These are phyloP conservation scores for Diaporthe sp. DNA, from an alignment of 2,329 filamentous ascomycete species.

Conservation along the genomic window DNA sequence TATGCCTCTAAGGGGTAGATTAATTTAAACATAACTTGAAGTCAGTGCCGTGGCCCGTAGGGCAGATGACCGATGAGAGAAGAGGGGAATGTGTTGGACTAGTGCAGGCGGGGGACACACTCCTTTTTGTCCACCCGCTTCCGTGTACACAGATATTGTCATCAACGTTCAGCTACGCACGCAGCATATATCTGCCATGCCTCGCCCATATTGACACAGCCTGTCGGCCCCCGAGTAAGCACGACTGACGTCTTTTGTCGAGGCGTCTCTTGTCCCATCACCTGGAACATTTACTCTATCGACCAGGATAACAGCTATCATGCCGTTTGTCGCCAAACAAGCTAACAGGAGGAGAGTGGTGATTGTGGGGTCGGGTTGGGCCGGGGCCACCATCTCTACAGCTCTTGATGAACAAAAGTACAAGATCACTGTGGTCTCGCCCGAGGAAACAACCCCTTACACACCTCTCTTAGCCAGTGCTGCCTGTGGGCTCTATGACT, in stretches of 20 bases:
- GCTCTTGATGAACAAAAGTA: conserved; percentile 28
- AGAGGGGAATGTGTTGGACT: too few relatives aligned
- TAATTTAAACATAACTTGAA: too few relatives aligned
- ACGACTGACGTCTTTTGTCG: neutral
- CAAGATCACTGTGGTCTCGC: conserved; percentile 30
- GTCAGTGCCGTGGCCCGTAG: too few relatives aligned
- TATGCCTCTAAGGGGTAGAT: too few relatives aligned
- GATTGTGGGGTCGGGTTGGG: conserved; percentile 31
- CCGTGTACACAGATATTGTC: too few relatives aligned
- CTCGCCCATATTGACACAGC: neutral
- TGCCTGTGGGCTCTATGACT: conserved; percentile 30
- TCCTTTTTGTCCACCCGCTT: too few relatives aligned
- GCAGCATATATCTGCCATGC: neutral
- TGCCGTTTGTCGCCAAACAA: conserved; percentile 31
- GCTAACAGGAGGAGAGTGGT: conserved; percentile 20
- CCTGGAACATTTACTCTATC: too few relatives aligned
- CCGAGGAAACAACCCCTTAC: conserved; percentile 31
- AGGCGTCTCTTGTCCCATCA: neutral
- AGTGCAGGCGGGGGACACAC: too few relatives aligned
- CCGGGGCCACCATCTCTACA: conserved; percentile 29
- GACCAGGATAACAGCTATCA: neutral
- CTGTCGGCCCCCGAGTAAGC: too few relatives aligned
- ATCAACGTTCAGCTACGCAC: neutral
- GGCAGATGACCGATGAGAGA: too few relatives aligned
- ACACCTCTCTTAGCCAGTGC: conserved; percentile 31